These are phyloP conservation scores for Sanghuangporus sanghuang DNA, from an alignment of 1,284 basidiomycete genomes.

Conservation along the genomic window DNA sequence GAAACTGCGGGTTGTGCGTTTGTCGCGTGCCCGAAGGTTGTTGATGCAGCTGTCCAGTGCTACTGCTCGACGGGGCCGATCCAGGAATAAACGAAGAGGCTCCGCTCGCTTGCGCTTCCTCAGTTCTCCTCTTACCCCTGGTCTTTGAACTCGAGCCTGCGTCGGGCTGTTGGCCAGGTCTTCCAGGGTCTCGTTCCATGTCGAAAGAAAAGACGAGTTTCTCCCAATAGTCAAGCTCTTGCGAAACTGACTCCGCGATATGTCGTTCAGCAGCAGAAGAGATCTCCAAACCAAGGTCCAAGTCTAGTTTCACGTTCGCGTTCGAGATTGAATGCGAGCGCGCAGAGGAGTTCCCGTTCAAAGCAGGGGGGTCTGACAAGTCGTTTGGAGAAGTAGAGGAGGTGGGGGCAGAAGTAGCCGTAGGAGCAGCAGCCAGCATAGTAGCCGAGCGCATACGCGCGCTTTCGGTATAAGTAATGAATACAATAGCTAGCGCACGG, in stretches of 20 bases:
- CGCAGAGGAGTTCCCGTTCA: neutral
- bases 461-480: neutral
- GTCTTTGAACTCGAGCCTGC: neutral
- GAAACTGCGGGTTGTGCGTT: neutral
- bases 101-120: neutral
- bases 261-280: neutral
- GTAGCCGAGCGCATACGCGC: conserved; percentile 1
- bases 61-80: neutral
- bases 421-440: conserved; percentile 9
- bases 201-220: conserved; percentile 18
- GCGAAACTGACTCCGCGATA: conserved; percentile 7
- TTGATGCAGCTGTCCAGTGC: neutral
- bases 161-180: neutral
- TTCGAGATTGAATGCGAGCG: neutral
- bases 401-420: neutral
- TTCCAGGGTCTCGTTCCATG: conserved; percentile 14
- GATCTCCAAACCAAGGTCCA: neutral
- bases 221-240: conserved; percentile 18
- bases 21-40: neutral
- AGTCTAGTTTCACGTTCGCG: neutral
- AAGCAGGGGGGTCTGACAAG: neutral
- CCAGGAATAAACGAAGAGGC: neutral
- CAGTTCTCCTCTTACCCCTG: neutral
- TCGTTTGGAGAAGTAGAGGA: neutral
- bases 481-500: neutral